These are phyloP conservation scores for Naegleria gruberi DNA, from an alignment of 208 protist species.

Conservation along the genomic window DNA sequence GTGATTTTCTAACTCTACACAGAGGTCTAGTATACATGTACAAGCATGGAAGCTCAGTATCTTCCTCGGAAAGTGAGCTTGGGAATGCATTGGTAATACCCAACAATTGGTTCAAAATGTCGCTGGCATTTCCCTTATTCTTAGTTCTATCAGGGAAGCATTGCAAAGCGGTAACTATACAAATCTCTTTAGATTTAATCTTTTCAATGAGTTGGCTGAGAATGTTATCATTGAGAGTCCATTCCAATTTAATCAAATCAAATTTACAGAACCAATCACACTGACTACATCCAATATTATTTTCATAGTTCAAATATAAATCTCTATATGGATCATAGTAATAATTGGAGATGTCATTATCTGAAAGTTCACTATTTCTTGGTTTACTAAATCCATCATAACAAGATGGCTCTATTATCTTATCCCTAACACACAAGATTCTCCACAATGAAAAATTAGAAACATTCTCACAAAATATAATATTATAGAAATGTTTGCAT, in stretches of 20 bases:
- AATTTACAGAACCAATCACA: background rate
- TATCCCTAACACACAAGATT: background rate
- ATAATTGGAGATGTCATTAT: background rate
- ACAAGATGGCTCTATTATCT: background rate
- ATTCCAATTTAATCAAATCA: slow-evolving; percentile 1
- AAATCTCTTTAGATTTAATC: background rate
- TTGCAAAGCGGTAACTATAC: background rate
- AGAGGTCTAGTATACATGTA: background rate
- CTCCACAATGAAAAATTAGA: background rate
- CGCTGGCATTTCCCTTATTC: background rate
- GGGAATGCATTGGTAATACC: background rate
- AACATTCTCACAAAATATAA: background rate
- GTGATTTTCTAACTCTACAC: background rate
- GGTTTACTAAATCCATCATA: background rate
- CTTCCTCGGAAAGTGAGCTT: background rate
- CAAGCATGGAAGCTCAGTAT: background rate
- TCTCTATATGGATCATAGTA: background rate
- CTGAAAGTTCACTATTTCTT: background rate
- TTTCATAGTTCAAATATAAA: background rate
- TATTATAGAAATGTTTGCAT: background rate
- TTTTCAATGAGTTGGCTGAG: background rate
- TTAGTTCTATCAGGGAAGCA: background rate
- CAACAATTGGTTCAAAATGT: background rate
- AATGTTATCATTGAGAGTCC: background rate
- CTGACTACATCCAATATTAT: background rate